These are phyloP conservation scores for Termitomyces titanicus DNA, from an alignment of 768 basidiomycete genomes.

Conservation along the genomic window DNA sequence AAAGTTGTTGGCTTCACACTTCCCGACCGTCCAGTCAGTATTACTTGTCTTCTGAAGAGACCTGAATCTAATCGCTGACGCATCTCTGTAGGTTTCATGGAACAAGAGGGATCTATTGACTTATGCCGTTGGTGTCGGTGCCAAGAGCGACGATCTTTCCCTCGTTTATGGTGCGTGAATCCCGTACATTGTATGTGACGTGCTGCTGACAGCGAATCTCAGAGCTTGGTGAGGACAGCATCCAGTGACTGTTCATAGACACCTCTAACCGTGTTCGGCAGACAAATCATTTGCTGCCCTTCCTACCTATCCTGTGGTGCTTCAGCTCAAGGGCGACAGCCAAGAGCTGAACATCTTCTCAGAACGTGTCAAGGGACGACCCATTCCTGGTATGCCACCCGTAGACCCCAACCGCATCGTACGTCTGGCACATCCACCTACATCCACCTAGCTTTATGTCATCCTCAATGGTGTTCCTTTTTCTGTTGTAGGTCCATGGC, in stretches of 20 bases:
- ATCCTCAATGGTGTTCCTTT: not conserved
- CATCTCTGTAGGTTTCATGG: conserved; percentile 62
- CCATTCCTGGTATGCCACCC: conserved; percentile 65
- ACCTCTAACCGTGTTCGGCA: not conserved
- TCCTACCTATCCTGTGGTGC: conserved; percentile 84
- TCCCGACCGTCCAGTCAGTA: conserved; percentile 28
- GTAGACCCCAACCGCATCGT: conserved; percentile 71
- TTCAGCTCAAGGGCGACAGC: conserved; percentile 65
- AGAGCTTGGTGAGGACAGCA: conserved; percentile 48
- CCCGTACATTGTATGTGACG: not conserved
- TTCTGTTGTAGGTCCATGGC: conserved; percentile 60
- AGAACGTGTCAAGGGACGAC: conserved; percentile 37
- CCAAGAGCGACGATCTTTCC: conserved; percentile 66
- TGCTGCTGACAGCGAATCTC: not conserved
- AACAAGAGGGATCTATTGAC: conserved; percentile 79
- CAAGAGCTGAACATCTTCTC: conserved; percentile 71
- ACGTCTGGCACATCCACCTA: conserved; percentile 21
- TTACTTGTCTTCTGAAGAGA: not conserved
- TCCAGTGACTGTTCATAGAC: not conserved
- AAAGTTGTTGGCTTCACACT: conserved; percentile 60
- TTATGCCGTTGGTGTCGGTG: conserved; percentile 80
- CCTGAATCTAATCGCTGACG: not conserved
- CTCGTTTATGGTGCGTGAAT: conserved; percentile 63
- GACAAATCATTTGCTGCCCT: conserved; percentile 71
- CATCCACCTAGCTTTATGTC: not conserved